Base-by-base conservation (phyloP, 805 yeast genomes). In the Limtongia smithiae region DNA sequence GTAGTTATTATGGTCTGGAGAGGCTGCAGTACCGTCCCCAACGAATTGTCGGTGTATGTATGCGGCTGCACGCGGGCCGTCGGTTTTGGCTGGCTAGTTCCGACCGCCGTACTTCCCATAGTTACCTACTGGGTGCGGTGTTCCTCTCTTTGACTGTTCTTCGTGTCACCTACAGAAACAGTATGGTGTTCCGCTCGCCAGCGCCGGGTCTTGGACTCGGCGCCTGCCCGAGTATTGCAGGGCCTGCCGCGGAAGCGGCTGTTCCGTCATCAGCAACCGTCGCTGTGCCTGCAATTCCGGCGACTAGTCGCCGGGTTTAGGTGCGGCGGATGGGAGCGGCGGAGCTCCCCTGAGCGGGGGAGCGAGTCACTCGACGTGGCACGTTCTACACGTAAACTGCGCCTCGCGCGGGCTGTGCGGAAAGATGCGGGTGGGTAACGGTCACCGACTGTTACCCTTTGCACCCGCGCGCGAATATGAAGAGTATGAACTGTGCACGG, bases 231-330 rank as follows among this genome's bases (percentile, higher is more conserved):
- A 25, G 52, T 30, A 48, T 46, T 27, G 55, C 41, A 53, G 54
- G 57, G 57, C 54, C 54, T 42, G 37, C 41, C 50, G 57, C 55
- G 57, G 55, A 50, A 53, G 55, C 57, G 55, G 21, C 24, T 41
- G 51, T 42, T 24, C 46, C 41, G 54, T 37, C 46, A 53, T 28
- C 57, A 50, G 57, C 17, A 50, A 49, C 34, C 27, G 9, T 25
- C 28, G 24, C 43, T 3, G 21, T n/a, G 22, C 44, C 35, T 9
- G 40, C 11, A 18, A n/a, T 12, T 11, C 3, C 4, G 28, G 41
- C 36, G 24, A 24, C 41, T 36, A 31, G 27, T 41, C 46, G 39
- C 27, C 6, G 33, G 11, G 42, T 39, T 39, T 28, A 37, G 35
- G 40, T 22, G 9, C 21, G 21, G 28, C 30, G 42, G 44, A 27